Evolutionary conservation across 257 asterid genomes (phyloP).

Genomic region (Solanum bulbocastanum): DNA sequence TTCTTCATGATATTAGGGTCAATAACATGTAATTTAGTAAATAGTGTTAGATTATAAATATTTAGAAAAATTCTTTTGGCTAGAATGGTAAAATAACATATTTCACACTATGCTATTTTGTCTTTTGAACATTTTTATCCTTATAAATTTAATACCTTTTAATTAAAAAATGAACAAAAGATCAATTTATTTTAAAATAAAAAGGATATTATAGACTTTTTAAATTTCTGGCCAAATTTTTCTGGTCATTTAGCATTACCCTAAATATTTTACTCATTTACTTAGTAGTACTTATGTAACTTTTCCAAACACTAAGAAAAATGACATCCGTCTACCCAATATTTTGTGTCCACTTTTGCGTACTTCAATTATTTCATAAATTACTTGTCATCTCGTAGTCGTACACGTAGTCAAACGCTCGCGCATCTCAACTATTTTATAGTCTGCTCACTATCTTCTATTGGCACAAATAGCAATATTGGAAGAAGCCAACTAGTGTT

Average conservation of each 20-base stretch:
- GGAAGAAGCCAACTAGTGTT: neutral
- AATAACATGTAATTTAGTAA: neutral
- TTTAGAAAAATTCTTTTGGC: no score
- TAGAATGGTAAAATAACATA: no score
- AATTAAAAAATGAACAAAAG: no score
- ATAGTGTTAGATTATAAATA: neutral
- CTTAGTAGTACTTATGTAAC: neutral
- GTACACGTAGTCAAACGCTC: neutral
- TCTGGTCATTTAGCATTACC: no score
- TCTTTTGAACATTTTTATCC: no score
- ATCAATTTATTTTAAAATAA: no score
- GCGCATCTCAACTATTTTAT: neutral
- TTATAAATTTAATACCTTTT: no score
- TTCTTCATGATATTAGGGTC: neutral
- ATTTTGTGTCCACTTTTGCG: neutral
- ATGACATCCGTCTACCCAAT: neutral
- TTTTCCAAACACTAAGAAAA: neutral
- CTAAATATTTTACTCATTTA: neutral
- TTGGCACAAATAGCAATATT: neutral
- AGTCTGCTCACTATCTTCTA: neutral
- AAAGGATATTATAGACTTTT: no score
- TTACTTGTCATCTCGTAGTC: no score
- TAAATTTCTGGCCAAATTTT: no score
- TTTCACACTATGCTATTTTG: no score
- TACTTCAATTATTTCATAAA: no score